phyloP scores from a whole-genome alignment of 345 rosid species.

The Melaleuca alternifolia region DNA sequence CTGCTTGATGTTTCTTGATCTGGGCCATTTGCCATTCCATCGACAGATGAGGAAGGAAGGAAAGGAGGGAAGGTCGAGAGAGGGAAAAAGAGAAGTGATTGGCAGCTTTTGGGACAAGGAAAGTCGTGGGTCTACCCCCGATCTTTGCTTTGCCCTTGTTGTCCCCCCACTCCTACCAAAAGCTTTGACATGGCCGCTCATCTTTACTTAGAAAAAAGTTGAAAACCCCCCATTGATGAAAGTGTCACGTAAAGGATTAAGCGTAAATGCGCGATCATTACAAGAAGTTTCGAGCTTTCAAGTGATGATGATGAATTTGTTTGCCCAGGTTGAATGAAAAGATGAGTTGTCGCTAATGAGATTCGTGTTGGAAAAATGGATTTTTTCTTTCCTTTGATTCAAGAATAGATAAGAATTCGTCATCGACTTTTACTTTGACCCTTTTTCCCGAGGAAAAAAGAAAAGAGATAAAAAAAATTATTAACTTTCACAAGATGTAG shows the following conservation, averaged over 20 bases:
- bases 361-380: not conserved
- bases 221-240: not conserved
- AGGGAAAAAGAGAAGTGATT: not conserved
- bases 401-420: not conserved
- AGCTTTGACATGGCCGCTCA: not conserved
- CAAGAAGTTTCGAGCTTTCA: not conserved
- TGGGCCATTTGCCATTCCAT: not conserved
- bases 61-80: not conserved
- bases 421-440: accelerated
- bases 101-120: not conserved
- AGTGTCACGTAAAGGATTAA: not conserved
- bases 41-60: not conserved
- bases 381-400: not conserved
- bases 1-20: not conserved
- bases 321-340: not conserved
- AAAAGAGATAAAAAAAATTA: not conserved
- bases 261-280: not conserved
- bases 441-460: accelerated
- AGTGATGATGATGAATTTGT: not conserved
- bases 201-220: not conserved
- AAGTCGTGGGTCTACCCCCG: not conserved
- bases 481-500: not conserved
- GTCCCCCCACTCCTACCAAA: not conserved
- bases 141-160: not conserved
- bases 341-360: not conserved